Evolutionary conservation across 2,329 filamentous ascomycete genomes (phyloP), one percentile per base, ranked within the genome.

Genomic region (Calonectria honghensis): DNA sequence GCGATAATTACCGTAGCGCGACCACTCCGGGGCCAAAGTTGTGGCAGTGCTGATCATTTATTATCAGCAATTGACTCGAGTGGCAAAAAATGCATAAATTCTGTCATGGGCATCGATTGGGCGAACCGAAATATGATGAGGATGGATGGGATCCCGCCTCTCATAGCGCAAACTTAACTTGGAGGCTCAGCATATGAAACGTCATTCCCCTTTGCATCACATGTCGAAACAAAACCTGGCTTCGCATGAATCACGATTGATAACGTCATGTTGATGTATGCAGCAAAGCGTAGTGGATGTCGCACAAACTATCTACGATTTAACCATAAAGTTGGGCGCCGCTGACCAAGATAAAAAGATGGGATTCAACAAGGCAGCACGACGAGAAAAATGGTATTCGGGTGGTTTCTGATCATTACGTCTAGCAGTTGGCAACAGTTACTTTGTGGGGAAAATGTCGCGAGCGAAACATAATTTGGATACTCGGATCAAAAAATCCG

Each of bases 71-170:
- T 63, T 41, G 57, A 24, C 32, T 39, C 35, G 57, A 16, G 57
- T 63, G 57, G 57, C 57, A 35, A 63, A 63, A 59, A 59, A 37
- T 57, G 35, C 57, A 63, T 63, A 41, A 24, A 29, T 41, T 31
- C 18, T 41, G 35, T n/a, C n/a, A 41, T 18, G 57, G n/a, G 14
- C 57, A 41, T 63, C 37, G 3, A 41, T 41, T 63, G 57, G 37
- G 27, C 41, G n/a, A 20, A 14, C 57, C 57, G 57, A 14, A 27
- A 41, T 27, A 41, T 63, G 24, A 27, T 41, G 14, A 27, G 27
- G 13, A 20, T 63, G 35, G 37, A 41, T 39, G 57, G 35, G 14
- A 63, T 63, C 37, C 24, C 24, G 35, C n/a, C 4, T 24, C 7
- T 37, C 35, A 2, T 63, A 39, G 57, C 24, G 35, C 16, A 20